These are phyloP conservation scores for Thraustochytrium striatum DNA, from an alignment of 352 stramenopile genomes.

Conservation along the genomic window DNA sequence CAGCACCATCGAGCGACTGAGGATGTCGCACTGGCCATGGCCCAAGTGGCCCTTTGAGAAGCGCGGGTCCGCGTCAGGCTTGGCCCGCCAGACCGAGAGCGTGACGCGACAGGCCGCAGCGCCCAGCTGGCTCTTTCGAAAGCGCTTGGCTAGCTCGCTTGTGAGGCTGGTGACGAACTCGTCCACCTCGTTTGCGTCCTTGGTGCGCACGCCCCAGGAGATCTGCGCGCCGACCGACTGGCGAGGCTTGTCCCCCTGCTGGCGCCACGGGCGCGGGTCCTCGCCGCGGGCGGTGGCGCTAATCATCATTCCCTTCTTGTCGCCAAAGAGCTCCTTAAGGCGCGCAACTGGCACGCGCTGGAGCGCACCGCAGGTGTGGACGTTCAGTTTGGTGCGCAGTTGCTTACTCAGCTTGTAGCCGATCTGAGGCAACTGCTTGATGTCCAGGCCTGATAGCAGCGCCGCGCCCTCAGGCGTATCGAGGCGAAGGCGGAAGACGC, in stretches of 20 bases:
- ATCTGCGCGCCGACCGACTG: conserved; percentile 85
- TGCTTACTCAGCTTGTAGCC: conserved; percentile 62
- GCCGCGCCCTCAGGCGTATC: conserved; percentile 57
- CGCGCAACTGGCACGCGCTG: conserved; percentile 60
- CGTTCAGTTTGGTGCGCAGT: conserved; percentile 62
- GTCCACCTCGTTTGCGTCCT: conserved; percentile 65
- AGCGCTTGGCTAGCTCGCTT: conserved; percentile 58
- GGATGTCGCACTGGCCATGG: conserved; percentile 36
- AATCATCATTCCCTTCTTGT: conserved; percentile 67
- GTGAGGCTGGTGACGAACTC: conserved; percentile 71
- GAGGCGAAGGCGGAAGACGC: conserved; percentile 62
- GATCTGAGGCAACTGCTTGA: conserved; percentile 73
- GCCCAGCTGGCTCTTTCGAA: conserved; percentile 1
- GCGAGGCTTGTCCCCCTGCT: conserved; percentile 56
- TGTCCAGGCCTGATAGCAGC: conserved; percentile 65
- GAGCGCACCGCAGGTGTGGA: conserved; percentile 67
- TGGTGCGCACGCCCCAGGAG: conserved; percentile 82
- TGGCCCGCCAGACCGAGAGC: conserved; percentile 45
- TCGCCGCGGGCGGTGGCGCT: conserved; percentile 69
- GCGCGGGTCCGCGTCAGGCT: conserved; percentile 22
- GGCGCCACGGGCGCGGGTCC: conserved; percentile 55
- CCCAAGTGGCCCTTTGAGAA: conserved; percentile 18
- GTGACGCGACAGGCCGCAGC: neutral
- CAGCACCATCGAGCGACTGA: neutral
- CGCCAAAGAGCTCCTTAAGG: conserved; percentile 65